phyloP scores from a whole-genome alignment of 2,329 filamentous ascomycete genomes.

The Diaporthe amygdali region DNA sequence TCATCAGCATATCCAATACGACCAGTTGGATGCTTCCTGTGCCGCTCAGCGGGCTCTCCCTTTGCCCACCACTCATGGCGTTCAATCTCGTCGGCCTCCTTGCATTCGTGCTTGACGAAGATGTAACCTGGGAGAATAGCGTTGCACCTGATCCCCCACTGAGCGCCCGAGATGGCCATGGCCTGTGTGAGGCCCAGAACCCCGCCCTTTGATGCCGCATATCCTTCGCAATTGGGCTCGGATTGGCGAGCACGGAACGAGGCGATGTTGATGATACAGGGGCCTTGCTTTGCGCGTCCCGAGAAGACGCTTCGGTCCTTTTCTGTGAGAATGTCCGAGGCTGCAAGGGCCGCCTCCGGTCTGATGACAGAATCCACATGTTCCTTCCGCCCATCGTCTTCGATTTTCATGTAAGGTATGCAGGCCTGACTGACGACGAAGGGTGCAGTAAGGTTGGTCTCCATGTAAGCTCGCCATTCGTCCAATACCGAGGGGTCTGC shows the following conservation, averaged over 20 bases:
- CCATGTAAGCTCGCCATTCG: conserved; percentile 50
- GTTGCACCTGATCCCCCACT: conserved; percentile 41
- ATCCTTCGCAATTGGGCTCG: conserved; percentile 54
- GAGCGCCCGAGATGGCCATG: conserved; percentile 40
- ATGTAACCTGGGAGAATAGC: conserved; percentile 51
- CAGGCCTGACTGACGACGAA: conserved; percentile 52
- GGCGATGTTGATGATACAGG: conserved; percentile 50
- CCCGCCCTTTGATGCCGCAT: conserved; percentile 47
- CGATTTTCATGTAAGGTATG: conserved; percentile 49
- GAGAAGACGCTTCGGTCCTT: background rate
- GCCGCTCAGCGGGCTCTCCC: conserved; percentile 41
- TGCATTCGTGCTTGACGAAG: conserved; percentile 52
- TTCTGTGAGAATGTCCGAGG: conserved; percentile 5
- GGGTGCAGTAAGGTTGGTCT: conserved; percentile 51
- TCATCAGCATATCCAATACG: conserved; percentile 50
- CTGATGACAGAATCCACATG: conserved; percentile 19
- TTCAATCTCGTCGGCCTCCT: conserved; percentile 45
- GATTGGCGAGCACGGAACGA: conserved; percentile 50
- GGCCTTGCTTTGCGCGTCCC: background rate
- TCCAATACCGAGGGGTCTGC: conserved; percentile 45
- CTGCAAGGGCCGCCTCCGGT: conserved; percentile 18
- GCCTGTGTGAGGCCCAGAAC: conserved; percentile 41
- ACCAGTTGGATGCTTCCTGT: conserved; percentile 47
- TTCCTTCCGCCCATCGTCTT: background rate
- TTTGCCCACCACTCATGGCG: conserved; percentile 45